Percentiles rank a stretch among this genome's conserved stretches.
These are phyloP conservation scores for Rhizopogon vinicolor DNA, from an alignment of 768 basidiomycete species.

Conservation along the genomic window DNA sequence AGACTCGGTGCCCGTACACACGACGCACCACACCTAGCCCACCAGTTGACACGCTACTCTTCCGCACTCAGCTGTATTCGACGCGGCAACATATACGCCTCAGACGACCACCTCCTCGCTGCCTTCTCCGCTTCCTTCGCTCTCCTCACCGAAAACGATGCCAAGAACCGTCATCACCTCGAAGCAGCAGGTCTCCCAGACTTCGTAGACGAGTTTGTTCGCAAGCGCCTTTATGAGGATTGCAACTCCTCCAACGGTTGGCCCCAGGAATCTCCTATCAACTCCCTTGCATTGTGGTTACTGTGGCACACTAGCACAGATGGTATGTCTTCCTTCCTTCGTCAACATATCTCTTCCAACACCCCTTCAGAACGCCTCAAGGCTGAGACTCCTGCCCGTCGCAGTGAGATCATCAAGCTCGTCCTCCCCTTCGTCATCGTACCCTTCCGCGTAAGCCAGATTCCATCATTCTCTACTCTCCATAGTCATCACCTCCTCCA, in stretches of 20 bases:
- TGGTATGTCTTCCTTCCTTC: conserved; percentile 30
- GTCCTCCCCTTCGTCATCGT: conserved; percentile 45
- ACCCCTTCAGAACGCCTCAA: conserved; percentile 21
- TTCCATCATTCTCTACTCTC: neutral
- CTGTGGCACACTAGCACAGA: conserved; percentile 56
- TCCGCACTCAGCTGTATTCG: conserved; percentile 26
- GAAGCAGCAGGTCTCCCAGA: conserved; percentile 43
- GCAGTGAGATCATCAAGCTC: conserved; percentile 24
- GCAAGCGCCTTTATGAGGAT: conserved; percentile 41
- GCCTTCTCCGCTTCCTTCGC: conserved; percentile 46
- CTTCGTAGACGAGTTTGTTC: conserved; percentile 43
- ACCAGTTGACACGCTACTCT: conserved; percentile 37
- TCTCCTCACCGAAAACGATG: conserved; percentile 66
- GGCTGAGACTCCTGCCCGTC: conserved; percentile 21
- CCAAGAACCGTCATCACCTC: conserved; percentile 56
- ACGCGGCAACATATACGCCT: conserved; percentile 24
- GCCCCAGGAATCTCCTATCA: conserved; percentile 47
- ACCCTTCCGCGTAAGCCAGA: conserved; percentile 39
- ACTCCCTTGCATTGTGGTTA: conserved; percentile 56
- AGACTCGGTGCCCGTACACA: conserved; percentile 38
- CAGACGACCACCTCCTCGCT: conserved; percentile 19
- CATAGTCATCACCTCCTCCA: conserved; percentile 5
- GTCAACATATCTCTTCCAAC: conserved; percentile 7
- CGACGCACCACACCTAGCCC: conserved; percentile 33
- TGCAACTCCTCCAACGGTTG: conserved; percentile 39